phyloP scores from a whole-genome alignment of 2,329 filamentous ascomycete genomes.

The Fusarium redolens region DNA sequence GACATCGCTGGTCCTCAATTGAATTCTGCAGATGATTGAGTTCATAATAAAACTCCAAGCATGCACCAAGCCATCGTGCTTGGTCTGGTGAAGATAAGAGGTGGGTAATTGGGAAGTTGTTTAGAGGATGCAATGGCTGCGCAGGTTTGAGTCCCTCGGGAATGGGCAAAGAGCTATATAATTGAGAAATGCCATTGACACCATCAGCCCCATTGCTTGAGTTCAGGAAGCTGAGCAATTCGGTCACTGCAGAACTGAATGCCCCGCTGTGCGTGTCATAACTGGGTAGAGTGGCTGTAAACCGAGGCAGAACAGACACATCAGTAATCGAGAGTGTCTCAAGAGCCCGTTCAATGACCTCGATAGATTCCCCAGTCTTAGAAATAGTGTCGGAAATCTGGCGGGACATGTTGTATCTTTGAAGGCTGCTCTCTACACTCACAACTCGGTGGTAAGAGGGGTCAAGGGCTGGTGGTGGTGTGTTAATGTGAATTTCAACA shows the following conservation, averaged over 20 bases:
- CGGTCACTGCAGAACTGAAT: slow-evolving; percentile 33
- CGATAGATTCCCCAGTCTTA: slow-evolving; percentile 37
- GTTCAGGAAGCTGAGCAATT: slow-evolving; percentile 48
- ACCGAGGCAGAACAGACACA: slow-evolving; percentile 53
- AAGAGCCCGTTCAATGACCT: slow-evolving; percentile 52
- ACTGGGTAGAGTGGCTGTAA: slow-evolving; percentile 41
- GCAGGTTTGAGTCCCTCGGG: slow-evolving; percentile 26
- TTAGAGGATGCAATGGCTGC: slow-evolving; percentile 68
- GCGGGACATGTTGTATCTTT: slow-evolving; percentile 57
- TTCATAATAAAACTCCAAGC: slow-evolving; percentile 63
- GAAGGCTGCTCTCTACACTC: slow-evolving; percentile 61
- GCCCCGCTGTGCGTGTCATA: background rate
- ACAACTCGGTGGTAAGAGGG: slow-evolving; percentile 55
- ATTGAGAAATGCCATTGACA: slow-evolving; percentile 49
- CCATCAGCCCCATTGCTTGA: slow-evolving; percentile 47
- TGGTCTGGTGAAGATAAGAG: slow-evolving; percentile 54
- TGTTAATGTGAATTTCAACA: slow-evolving; percentile 84
- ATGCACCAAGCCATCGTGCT: slow-evolving; percentile 62
- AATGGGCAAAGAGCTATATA: slow-evolving; percentile 51
- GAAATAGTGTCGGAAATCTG: slow-evolving; percentile 46
- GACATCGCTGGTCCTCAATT: slow-evolving; percentile 56
- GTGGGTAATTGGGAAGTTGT: slow-evolving; percentile 65
- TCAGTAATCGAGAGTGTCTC: slow-evolving; percentile 63
- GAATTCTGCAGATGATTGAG: slow-evolving; percentile 56
- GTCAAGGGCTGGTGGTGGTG: slow-evolving; percentile 49